These are phyloP conservation scores for Myxozyma kluyveri DNA, from an alignment of 805 yeast species.

Conservation along the genomic window DNA sequence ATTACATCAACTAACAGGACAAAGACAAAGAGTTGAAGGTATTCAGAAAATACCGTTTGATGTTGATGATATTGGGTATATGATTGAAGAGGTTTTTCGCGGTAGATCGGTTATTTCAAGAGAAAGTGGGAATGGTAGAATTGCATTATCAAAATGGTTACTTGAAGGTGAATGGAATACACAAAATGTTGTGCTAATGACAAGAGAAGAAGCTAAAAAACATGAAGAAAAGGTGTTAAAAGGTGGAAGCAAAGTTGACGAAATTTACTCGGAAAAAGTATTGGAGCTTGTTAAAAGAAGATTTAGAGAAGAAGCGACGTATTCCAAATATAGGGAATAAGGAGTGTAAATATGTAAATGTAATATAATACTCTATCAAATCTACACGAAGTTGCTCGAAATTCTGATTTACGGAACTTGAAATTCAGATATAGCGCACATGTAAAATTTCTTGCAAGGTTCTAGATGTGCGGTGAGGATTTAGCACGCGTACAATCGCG, in stretches of 20 bases:
- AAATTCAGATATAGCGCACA: no score
- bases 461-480: no score
- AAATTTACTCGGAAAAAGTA: conserved; percentile 61
- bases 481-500: no score
- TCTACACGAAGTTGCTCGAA: no score
- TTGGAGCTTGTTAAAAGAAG: conserved; percentile 59
- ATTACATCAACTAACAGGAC: conserved; percentile 80
- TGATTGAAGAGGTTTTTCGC: conserved; percentile 86
- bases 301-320: conserved; percentile 72
- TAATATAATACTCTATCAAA: no score
- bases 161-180: conserved; percentile 59
- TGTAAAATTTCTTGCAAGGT: no score
- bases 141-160: conserved; percentile 84
- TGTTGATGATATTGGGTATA: conserved; percentile 70
- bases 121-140: conserved; percentile 66
- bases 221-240: conserved; percentile 74
- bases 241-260: conserved; percentile 41
- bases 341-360: no score
- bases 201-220: conserved; percentile 75
- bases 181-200: conserved; percentile 83
- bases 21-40: conserved; percentile 73
- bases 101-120: conserved; percentile 83
- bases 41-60: conserved; percentile 62
- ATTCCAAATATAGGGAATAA: conserved; percentile 56
- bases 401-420: no score